Evolutionary conservation across 352 stramenopile genomes (phyloP).

Genomic region (Globisporangium camurandrum): DNA sequence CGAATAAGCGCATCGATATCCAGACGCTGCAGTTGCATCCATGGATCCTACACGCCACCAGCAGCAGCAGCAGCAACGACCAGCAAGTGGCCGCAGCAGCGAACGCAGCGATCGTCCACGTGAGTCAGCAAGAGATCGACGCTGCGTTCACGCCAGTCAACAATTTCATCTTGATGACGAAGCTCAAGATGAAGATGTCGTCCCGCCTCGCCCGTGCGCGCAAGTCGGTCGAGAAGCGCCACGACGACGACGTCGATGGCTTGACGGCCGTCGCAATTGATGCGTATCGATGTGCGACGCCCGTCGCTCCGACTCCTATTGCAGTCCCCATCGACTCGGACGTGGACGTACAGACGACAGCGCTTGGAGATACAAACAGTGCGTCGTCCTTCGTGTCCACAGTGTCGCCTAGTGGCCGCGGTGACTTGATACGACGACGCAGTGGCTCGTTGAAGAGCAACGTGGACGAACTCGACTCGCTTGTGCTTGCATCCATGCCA

Average conservation of each 20-base stretch:
- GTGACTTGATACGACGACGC: not conserved
- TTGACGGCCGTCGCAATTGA: too few relatives aligned
- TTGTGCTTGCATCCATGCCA: not conserved
- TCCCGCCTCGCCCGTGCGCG: conserved; percentile 32
- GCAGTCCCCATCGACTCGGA: not conserved
- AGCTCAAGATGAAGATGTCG: conserved; percentile 72
- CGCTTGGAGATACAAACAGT: not conserved
- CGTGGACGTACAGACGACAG: not conserved
- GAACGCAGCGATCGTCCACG: conserved; percentile 18
- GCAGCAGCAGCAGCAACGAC: not conserved
- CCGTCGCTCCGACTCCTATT: too few relatives aligned
- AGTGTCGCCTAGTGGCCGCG: not conserved
- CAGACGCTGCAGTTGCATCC: conserved; percentile 41
- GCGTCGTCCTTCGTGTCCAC: too few relatives aligned
- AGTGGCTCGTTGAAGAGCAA: conserved; percentile 2
- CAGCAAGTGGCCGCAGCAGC: not conserved
- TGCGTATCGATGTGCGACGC: not conserved
- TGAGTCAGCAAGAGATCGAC: conserved; percentile 62
- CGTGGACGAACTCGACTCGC: not conserved
- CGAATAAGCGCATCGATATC: conserved; percentile 39
- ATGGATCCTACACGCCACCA: conserved; percentile 26
- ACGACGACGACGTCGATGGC: not conserved
- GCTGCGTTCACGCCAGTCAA: conserved; percentile 71
- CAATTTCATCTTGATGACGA: conserved; percentile 75
- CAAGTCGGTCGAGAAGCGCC: conserved; percentile 16